A percentile compares a stretch with the other conserved stretches of the same genome.
These are phyloP conservation scores for Mycena capillaripes DNA, from an alignment of 768 basidiomycete species.

Conservation along the genomic window DNA sequence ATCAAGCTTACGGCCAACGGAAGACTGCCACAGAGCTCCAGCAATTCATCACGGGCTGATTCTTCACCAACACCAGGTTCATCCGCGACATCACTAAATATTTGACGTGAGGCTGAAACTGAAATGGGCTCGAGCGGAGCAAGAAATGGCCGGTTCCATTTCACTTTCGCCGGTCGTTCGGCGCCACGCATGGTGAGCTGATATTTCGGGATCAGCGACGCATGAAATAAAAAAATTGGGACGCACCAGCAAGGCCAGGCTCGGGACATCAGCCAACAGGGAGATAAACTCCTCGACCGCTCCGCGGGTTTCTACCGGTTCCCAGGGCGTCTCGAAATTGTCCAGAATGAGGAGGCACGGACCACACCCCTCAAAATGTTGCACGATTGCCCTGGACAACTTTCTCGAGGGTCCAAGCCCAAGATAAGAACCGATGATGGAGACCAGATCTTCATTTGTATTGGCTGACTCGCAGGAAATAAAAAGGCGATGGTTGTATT, in stretches of 20 bases:
- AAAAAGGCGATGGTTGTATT: constrained; percentile 1
- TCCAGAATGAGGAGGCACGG: constrained; percentile 3
- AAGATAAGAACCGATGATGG: not conserved
- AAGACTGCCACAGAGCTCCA: constrained; percentile 2
- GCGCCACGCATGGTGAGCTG: not conserved
- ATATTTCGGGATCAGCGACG: constrained; percentile 1
- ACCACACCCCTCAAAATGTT: not conserved
- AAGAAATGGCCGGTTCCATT: constrained; percentile 7
- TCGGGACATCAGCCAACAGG: constrained; percentile 1
- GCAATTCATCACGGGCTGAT: constrained; percentile 3
- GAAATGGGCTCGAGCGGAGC: constrained; percentile 1
- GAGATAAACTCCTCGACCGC: not conserved
- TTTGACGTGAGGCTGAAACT: not conserved
- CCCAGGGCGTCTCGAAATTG: not conserved
- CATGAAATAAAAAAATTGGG: not conserved
- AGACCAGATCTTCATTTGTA: not conserved
- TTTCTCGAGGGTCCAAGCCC: constrained; percentile 6
- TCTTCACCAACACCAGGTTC: not conserved
- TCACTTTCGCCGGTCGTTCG: constrained; percentile 9
- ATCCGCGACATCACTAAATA: constrained; percentile 1
- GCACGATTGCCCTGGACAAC: constrained; percentile 4
- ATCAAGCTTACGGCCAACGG: constrained; percentile 2
- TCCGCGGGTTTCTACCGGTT: constrained; percentile 1
- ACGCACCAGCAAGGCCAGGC: constrained; percentile 2
- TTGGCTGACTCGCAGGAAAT: constrained; percentile 8